phyloP scores from a whole-genome alignment of 495 filamentous ascomycete genomes.

The Penicillium tannophilum region DNA sequence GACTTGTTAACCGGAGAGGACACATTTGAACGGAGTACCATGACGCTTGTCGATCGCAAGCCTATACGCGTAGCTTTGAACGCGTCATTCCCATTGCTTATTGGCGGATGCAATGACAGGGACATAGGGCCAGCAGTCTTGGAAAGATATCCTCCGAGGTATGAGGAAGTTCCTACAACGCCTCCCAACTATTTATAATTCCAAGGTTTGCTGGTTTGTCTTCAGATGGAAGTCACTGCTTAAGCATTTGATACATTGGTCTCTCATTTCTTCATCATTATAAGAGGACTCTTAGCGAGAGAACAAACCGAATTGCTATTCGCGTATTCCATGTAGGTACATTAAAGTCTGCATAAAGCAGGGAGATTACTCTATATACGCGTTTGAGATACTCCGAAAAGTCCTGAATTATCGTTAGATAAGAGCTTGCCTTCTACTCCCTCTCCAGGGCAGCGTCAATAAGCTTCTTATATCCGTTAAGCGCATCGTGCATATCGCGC shows the following conservation, averaged over 20 bases:
- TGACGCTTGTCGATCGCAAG: constrained; percentile 16
- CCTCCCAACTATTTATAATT: constrained; percentile 17
- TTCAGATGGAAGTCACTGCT: not conserved
- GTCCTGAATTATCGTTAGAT: not conserved
- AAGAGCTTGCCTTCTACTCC: constrained; percentile 1
- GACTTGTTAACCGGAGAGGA: constrained; percentile 18
- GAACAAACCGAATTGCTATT: too few relatives aligned
- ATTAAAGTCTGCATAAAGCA: not conserved
- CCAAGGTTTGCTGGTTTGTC: not conserved
- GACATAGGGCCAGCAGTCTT: not conserved
- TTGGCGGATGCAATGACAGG: constrained; percentile 1
- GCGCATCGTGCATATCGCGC: constrained; percentile 65
- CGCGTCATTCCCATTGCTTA: constrained; percentile 16
- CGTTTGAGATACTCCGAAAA: not conserved
- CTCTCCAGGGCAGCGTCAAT: constrained; percentile 59
- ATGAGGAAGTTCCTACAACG: constrained; percentile 16
- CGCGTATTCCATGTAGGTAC: not conserved
- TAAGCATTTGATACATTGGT: not conserved
- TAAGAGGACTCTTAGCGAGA: too few relatives aligned
- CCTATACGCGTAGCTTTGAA: constrained; percentile 8
- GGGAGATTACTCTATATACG: not conserved
- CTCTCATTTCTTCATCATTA: too few relatives aligned
- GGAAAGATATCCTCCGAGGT: constrained; percentile 13
- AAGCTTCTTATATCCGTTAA: constrained; percentile 70
- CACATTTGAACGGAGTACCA: constrained; percentile 9